Evolutionary conservation across 2,329 filamentous ascomycete species (phyloP).

Genomic region (Cryphonectria japonica): DNA sequence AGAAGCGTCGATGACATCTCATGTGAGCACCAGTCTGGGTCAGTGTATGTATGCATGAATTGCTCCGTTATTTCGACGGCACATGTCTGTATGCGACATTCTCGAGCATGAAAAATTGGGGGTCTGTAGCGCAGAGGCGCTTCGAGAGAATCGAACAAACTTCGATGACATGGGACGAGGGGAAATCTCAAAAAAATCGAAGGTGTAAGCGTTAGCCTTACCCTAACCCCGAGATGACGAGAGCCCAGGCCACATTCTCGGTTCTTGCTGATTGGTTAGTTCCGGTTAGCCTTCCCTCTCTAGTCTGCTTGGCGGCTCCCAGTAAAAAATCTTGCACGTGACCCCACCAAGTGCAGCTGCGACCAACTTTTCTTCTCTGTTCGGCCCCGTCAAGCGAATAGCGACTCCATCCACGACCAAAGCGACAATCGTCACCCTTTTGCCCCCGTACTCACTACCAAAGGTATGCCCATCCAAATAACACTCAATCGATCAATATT

Average conservation of each 20-base stretch:
- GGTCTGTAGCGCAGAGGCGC: too few species aligned
- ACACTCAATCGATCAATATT: background rate
- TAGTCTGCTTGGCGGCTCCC: conserved; percentile 2
- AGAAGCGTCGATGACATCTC: too few species aligned
- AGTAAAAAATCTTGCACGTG: conserved; percentile 16
- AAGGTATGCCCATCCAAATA: conserved; percentile 20
- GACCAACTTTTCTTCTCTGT: conserved; percentile 18
- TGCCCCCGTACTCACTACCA: conserved; percentile 26
- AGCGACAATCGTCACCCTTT: conserved; percentile 27
- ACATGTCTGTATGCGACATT: too few species aligned
- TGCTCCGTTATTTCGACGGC: too few species aligned
- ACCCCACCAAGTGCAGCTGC: conserved; percentile 12
- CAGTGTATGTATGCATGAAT: too few species aligned
- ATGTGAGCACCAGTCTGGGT: too few species aligned
- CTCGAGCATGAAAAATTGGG: too few species aligned
- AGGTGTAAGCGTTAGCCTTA: background rate
- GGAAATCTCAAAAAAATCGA: background rate
- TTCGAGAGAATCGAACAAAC: background rate
- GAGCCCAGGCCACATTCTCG: background rate
- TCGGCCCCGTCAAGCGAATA: conserved; percentile 19
- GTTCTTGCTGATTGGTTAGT: background rate
- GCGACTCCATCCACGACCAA: conserved; percentile 30
- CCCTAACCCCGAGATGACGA: background rate
- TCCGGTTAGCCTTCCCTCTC: background rate
- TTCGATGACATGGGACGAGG: background rate